Evolutionary conservation across 2,329 filamentous ascomycete genomes (phyloP).

Genomic region (Westerdykella ornata): DNA sequence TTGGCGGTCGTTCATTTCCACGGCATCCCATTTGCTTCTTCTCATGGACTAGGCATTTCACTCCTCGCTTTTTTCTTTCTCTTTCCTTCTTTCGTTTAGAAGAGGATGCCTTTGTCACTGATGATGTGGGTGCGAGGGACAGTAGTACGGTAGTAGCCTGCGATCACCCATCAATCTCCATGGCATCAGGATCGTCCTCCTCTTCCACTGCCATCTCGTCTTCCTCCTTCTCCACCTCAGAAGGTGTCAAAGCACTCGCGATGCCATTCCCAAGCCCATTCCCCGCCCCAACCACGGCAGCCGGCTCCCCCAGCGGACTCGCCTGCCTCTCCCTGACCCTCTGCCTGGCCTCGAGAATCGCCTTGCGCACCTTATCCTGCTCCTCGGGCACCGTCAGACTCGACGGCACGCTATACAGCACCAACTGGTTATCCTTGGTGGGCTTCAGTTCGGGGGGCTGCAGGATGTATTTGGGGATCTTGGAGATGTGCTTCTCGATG

Average conservation of each 20-base stretch:
- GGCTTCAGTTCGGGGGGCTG: conserved; percentile 40
- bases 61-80: too few relatives aligned
- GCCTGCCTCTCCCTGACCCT: conserved; percentile 57
- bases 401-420: conserved; percentile 75
- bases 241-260: conserved; percentile 7
- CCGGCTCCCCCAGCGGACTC: conserved; percentile 31
- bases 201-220: not conserved
- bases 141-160: not conserved
- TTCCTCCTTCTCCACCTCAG: conserved; percentile 12
- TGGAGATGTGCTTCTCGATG: conserved; percentile 71
- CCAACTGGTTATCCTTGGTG: conserved; percentile 55
- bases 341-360: conserved; percentile 71
- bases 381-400: conserved; percentile 68
- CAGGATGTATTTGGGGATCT: conserved; percentile 63
- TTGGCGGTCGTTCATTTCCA: too few relatives aligned
- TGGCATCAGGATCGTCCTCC: conserved; percentile 52
- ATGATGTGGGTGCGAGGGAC: too few relatives aligned
- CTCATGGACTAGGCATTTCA: too few relatives aligned
- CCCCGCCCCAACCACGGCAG: conserved; percentile 13
- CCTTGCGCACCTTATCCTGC: conserved; percentile 68
- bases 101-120: too few relatives aligned
- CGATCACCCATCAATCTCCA: conserved; percentile 55
- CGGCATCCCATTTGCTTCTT: too few relatives aligned
- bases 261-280: too few relatives aligned
- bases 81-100: too few relatives aligned